phyloP scores from a whole-genome alignment of 1,284 basidiomycete species.

The Phylloporus gajari region DNA sequence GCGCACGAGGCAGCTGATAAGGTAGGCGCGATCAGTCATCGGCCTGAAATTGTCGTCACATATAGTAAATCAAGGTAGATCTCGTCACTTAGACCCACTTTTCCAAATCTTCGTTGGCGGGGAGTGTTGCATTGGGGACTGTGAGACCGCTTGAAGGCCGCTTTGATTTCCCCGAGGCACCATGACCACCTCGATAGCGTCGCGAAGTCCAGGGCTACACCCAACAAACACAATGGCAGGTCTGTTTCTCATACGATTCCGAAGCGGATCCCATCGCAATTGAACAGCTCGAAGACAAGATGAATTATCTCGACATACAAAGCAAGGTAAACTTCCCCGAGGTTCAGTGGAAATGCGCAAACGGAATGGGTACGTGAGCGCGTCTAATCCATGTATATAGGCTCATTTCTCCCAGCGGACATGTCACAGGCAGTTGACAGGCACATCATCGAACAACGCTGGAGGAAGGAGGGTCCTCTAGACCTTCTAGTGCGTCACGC shows the following conservation, averaged over 20 bases:
- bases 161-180: no score
- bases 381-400: background rate
- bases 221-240: no score
- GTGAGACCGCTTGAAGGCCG: no score
- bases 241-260: no score
- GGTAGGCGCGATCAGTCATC: no score
- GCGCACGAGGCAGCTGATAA: constrained; percentile 21
- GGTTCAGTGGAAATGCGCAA: constrained; percentile 78
- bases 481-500: constrained; percentile 78
- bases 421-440: constrained; percentile 77
- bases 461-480: constrained; percentile 85
- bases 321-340: constrained; percentile 81
- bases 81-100: no score
- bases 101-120: no score
- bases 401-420: constrained; percentile 56
- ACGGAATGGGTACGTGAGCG: constrained; percentile 73
- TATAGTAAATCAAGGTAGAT: no score
- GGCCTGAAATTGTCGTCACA: no score
- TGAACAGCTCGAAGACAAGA: constrained; percentile 52
- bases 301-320: constrained; percentile 68
- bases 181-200: no score
- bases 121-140: no score
- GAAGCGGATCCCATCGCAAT: constrained; percentile 50
- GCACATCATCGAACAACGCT: constrained; percentile 83
- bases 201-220: no score